Percentiles rank a stretch among this genome's conserved stretches.
Conservation (phyloP, 1,284 basidiomycete species). For the Anthracocystis walkeri region DNA sequence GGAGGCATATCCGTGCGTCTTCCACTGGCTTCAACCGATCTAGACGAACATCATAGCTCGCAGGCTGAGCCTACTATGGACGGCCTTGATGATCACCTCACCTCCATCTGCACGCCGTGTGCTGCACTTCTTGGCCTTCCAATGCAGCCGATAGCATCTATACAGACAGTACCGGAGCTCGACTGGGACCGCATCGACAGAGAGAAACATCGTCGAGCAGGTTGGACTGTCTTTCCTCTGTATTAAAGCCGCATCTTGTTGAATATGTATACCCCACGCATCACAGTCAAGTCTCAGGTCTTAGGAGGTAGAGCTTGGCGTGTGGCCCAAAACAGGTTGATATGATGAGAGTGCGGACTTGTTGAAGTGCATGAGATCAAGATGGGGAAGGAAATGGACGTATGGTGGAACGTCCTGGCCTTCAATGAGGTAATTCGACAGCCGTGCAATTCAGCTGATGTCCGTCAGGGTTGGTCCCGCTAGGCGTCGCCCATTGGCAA, state of each 20-base stretch:
- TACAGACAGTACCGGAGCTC: constrained; percentile 4
- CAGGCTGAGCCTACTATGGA: constrained; percentile 10
- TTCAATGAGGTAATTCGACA: too few relatives aligned
- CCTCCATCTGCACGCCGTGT: constrained; percentile 35
- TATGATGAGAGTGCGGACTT: too few relatives aligned
- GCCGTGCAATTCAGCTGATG: too few relatives aligned
- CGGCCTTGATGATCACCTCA: constrained; percentile 38
- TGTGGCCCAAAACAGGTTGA: too few relatives aligned
- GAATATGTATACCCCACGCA: constrained; percentile 3
- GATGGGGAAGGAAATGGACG: too few relatives aligned
- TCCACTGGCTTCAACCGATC: not conserved
- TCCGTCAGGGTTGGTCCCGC: too few relatives aligned
- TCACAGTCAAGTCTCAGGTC: not conserved
- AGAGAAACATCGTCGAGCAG: constrained; percentile 13
- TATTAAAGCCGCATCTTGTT: constrained; percentile 9
- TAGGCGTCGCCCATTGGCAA: too few relatives aligned
- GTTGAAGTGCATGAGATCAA: too few relatives aligned
- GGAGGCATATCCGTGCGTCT: constrained; percentile 38
- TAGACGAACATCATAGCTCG: not conserved
- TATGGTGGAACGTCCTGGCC: too few relatives aligned
- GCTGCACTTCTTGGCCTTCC: constrained; percentile 41
- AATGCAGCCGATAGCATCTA: not conserved
- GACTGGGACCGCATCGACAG: constrained; percentile 34
- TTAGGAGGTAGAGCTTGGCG: too few relatives aligned
- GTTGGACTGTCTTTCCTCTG: constrained; percentile 45